These are phyloP conservation scores for Talaromyces stipitatus DNA, from an alignment of 495 filamentous ascomycete genomes.

Conservation along the genomic window DNA sequence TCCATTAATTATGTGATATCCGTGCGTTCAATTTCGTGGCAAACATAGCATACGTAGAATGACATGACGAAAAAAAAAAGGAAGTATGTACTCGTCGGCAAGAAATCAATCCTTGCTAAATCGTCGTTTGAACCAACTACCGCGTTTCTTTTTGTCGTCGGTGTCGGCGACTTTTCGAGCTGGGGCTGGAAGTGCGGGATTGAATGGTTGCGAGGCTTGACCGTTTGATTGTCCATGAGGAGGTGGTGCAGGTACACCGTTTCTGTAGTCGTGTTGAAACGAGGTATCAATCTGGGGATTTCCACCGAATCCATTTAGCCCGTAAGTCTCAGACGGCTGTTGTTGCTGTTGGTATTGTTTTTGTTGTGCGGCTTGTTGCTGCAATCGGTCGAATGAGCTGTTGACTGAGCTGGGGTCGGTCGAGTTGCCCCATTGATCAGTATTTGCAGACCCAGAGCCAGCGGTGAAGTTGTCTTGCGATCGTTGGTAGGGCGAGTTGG, in stretches of 20 bases:
- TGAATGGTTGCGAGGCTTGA: neutral
- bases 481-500: conserved; percentile 60
- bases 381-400: conserved; percentile 73
- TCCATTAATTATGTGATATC: neutral
- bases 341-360: conserved; percentile 32
- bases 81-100: neutral
- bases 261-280: conserved; percentile 24
- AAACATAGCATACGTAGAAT: neutral
- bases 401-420: conserved; percentile 89
- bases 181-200: conserved; percentile 15
- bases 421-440: conserved; percentile 67
- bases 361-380: conserved; percentile 39
- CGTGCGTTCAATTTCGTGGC: neutral
- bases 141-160: conserved; percentile 51
- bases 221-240: neutral
- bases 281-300: conserved; percentile 24
- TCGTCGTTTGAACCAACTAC: conserved; percentile 78
- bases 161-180: neutral
- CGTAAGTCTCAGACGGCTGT: conserved; percentile 41
- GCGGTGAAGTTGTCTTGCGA: conserved; percentile 78
- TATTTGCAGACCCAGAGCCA: conserved; percentile 56
- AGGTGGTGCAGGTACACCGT: conserved; percentile 35
- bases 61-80: neutral
- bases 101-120: conserved; percentile 58
- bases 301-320: conserved; percentile 42